Conservation (phyloP, 139 green algal genomes). For the Tetradesmus lagerheimii region DNA sequence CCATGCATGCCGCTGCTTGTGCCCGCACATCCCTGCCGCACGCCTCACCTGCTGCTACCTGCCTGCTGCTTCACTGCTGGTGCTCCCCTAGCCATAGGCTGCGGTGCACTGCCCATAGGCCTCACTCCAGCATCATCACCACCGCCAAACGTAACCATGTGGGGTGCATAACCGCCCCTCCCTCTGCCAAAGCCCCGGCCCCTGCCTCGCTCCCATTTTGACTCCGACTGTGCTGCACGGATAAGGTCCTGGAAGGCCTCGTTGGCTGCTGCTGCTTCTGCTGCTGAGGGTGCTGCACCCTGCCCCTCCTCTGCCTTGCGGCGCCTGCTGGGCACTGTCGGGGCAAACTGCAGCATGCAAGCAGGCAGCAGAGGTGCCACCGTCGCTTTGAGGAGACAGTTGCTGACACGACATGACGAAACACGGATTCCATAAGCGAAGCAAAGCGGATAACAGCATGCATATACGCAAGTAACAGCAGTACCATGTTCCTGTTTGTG, state of each 20-base stretch:
- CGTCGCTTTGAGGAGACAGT: no score
- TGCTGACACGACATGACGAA: neutral
- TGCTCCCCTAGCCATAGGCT: neutral
- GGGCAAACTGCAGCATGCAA: constrained; percentile 30
- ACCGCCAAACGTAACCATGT: constrained; percentile 30
- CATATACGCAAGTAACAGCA: neutral
- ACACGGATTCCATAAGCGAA: neutral
- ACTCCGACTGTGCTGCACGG: constrained; percentile 27
- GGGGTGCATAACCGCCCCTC: neutral
- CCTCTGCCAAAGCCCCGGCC: constrained; percentile 25
- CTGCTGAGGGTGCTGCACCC: constrained; percentile 6
- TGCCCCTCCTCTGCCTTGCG: constrained; percentile 28
- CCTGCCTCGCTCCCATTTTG: constrained; percentile 29
- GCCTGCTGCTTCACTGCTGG: constrained; percentile 7
- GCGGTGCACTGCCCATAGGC: neutral
- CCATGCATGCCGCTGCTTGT: neutral
- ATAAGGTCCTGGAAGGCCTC: constrained; percentile 45
- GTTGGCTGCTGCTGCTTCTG: constrained; percentile 43
- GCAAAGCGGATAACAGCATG: neutral
- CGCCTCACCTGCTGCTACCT: constrained; percentile 15
- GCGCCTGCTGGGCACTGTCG: constrained; percentile 32
- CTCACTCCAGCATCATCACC: neutral
- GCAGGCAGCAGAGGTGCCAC: neutral
- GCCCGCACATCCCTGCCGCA: no score
- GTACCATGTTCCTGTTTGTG: neutral